Evolutionary conservation across 495 filamentous ascomycete species (phyloP), one percentile per base, ranked within the genome.

Genomic region (Hyaloscypha bicolor): DNA sequence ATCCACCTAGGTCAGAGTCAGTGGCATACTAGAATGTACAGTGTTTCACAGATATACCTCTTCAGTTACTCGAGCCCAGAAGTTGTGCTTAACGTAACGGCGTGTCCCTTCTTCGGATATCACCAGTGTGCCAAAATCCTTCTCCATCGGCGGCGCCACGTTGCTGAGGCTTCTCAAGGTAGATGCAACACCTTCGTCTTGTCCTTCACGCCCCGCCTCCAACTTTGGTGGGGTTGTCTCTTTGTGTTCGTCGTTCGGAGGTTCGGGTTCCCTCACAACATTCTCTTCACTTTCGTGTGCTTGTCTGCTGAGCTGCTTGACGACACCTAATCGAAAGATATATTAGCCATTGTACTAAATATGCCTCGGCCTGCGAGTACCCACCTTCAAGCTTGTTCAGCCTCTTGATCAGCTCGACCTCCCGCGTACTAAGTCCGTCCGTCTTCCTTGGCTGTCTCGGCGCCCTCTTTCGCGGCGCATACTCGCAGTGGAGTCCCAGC

Each of bases 101-200:
- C 51, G 8, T 1, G 6, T 53, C 19, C 51, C 51, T 16, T 53
- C 19, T n/a, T 53, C 51, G 22, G 35, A 37, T 37, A 53, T 53
- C 51, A 53, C 51, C 51, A 53, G 22, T 53, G 51, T 29, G 16
- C 51, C 51, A 53, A 53, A 53, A 53, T 53, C 51, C 16, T 53
- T 29, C 19, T n/a, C 51, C 19, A 53, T 6, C 51, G 19, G 19
- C 22, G 51, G 19, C 19, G 19, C 51, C 19, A n/a, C 51, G 51
- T 21, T 53, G 19, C 3, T 21, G 8, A 29, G 1, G 51, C 12
- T 11, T 48, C 42, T n/a, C 12, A 29, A 21, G 16, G 19, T 53
- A 29, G 51, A 29, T 5, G 19, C 1, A 8, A 1, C 35, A 37
- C 6, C 8, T 12, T 37, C 35, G 35, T 37, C 8, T 37, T 37